phyloP scores from a whole-genome alignment of 495 filamentous ascomycete genomes.

The Daldinia loculata region DNA sequence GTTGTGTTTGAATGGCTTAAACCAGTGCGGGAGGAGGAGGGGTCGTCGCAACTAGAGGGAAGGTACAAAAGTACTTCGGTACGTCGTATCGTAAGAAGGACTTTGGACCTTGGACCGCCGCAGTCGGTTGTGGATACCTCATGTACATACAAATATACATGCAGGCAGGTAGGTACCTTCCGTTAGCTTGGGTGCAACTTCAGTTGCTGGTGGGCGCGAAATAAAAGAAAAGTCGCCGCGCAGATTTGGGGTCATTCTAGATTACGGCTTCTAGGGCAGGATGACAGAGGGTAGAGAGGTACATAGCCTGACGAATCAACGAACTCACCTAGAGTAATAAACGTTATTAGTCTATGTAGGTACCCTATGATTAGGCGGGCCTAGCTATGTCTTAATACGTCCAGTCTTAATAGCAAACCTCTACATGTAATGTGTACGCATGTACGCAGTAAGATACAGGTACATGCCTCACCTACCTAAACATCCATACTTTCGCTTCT shows the following conservation, averaged over 20 bases:
- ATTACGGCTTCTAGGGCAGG: not conserved
- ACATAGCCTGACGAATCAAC: conserved; percentile 25
- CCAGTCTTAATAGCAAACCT: conserved; percentile 13
- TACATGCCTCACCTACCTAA: not conserved
- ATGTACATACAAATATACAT: conserved; percentile 4
- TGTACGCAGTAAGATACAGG: not conserved
- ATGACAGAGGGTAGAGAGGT: not conserved
- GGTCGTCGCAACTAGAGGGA: conserved; percentile 34
- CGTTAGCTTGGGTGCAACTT: conserved; percentile 9
- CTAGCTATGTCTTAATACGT: conserved; percentile 19
- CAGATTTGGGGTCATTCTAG: conserved; percentile 19
- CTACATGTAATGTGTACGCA: not conserved
- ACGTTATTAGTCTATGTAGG: conserved; percentile 34
- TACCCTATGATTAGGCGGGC: conserved; percentile 29
- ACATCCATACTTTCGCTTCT: not conserved
- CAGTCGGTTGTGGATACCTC: conserved; percentile 37
- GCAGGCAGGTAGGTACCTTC: conserved; percentile 7
- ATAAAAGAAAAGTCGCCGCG: conserved; percentile 22
- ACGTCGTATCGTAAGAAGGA: conserved; percentile 34
- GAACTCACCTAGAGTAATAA: conserved; percentile 13
- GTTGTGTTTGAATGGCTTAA: conserved; percentile 39
- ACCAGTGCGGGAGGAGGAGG: conserved; percentile 20
- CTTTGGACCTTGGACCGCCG: conserved; percentile 7
- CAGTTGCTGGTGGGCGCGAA: not conserved
- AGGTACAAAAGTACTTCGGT: conserved; percentile 23